Evolutionary conservation across 768 basidiomycete species (phyloP), one percentile per base, ranked within the genome.

Genomic region (Amanita phalloides): DNA sequence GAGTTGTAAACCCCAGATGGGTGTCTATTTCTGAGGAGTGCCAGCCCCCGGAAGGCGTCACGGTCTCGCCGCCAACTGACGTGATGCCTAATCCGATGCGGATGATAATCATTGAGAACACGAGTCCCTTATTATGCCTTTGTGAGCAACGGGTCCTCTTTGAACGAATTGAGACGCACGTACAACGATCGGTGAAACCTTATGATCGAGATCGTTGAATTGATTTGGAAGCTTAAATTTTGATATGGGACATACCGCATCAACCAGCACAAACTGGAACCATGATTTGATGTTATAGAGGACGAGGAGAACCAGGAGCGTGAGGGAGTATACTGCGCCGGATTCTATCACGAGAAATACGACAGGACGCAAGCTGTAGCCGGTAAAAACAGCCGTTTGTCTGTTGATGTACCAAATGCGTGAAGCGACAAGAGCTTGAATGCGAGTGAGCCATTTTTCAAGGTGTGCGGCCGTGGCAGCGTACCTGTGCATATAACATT

Each of bases 41-140:
- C 30, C 14, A 36, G 46, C 33, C 17, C 21, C 33, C 37, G 20
- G 46, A 48, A 14, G 21, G 13, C 33, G 23, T 6, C 8, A 6
- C 26, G 6, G 48, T 49, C 17, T 25, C 48, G 26, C 48, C 48
- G 4, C 37, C 48, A 13, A 39, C 26, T 8, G 48, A 26, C 1
- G 66, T 60, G n/a, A 70, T 57, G 33, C 69, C 69, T 23, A 69
- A 56, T 3, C 66, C 71, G 41, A 71, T 63, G 25, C 69, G 68
- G 42, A 71, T 66, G 47, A 70, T 72, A 55, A 72, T 65, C 55
- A 72, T 58, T 20, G 68, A 68, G 57, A 72, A 72, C 0, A 69
- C 69, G 33, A 66, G 61, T 14, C 46, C 46, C 69, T 61, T 60
- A 48, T 25, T 26, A 32, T 14, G 6, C 6, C 28, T 32, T 10